Evolutionary conservation across 495 filamentous ascomycete genomes (phyloP), one percentile per base, ranked within the genome.

Genomic region (Aspergillus mulundensis): DNA sequence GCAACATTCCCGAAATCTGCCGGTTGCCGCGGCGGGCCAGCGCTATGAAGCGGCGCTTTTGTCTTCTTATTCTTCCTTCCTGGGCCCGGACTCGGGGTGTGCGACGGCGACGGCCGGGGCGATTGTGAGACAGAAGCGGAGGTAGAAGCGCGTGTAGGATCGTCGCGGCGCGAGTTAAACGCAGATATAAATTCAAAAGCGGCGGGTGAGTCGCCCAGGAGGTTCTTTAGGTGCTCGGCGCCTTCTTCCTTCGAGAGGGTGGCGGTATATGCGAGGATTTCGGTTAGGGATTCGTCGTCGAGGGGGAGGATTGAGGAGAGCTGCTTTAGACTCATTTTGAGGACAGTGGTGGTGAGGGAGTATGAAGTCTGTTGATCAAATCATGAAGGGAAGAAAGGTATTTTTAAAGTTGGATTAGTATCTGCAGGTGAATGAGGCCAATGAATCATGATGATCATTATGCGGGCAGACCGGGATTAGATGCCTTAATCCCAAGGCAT

Each of bases 151-250:
- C 5, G 12, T 14, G 48, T 40, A 0, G 75, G 72, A 20, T 77
- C 72, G 62, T 80, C 70, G 30, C 89, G 83, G 28, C 83, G 85
- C 10, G 85, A 76, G 67, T 94, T 97, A 78, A 96, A 97, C 40
- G 86, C 85, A 20, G 90, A 84, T 62, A 98, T 96, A 67, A 97
- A 98, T 56, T 95, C 91, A 56, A 97, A 70, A 0, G 88, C 86
- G 57, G 88, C 84, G 14, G 90, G 82, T 6, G 90, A 90, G 66
- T 95, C 90, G 43, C 91, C 94, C 2, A 98, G 83, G 28, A 97
- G 77, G 67, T 90, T 88, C 69, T 87, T 89, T 57, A 98, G 87
- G 68, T 97, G 87, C 19, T 90, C 84, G 23, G 84, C 88, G 16
- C 88, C 89, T 55, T 85, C 85, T 36, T 84, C 75, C 62, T 87